Percentiles rank a stretch among this genome's conserved stretches.
These are phyloP conservation scores for Podospora didyma DNA, from an alignment of 495 filamentous ascomycete species.

Conservation along the genomic window DNA sequence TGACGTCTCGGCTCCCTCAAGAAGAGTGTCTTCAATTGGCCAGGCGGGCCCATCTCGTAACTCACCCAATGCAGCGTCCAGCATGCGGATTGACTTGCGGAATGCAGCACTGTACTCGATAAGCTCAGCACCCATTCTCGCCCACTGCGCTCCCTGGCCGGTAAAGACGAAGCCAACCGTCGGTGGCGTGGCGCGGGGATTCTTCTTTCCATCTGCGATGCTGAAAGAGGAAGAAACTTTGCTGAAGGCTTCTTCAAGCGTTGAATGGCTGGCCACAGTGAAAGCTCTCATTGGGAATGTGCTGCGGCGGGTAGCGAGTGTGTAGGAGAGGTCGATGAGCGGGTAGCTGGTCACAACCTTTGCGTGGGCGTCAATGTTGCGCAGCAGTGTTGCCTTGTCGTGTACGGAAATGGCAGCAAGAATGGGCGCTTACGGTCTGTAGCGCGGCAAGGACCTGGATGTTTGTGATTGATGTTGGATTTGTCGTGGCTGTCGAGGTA, in stretches of 20 bases:
- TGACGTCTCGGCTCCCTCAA: not conserved
- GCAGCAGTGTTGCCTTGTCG: conserved; percentile 21
- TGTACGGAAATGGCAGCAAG: conserved; percentile 29
- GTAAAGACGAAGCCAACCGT: conserved; percentile 1
- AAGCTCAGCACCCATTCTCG: conserved; percentile 22
- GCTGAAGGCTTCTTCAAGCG: too few species aligned
- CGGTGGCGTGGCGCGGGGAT: too few species aligned
- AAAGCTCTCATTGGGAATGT: too few species aligned
- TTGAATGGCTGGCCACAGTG: too few species aligned
- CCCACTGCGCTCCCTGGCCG: conserved; percentile 29
- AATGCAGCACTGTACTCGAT: not conserved
- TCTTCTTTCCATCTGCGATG: not conserved
- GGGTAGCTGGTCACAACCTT: conserved; percentile 15
- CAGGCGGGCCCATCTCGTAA: not conserved
- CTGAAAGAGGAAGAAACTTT: not conserved
- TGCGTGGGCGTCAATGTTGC: conserved; percentile 24
- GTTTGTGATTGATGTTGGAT: too few species aligned
- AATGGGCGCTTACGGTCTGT: conserved; percentile 6
- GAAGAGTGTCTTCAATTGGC: not conserved
- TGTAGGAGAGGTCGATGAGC: conserved; percentile 34
- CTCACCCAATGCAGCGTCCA: not conserved
- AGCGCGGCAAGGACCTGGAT: too few species aligned
- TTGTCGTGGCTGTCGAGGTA: too few species aligned
- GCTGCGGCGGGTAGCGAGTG: conserved; percentile 11
- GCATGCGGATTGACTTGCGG: not conserved